Conservation (phyloP, 2,329 filamentous ascomycete genomes). For the Neophaeococcomyces mojaviensis region DNA sequence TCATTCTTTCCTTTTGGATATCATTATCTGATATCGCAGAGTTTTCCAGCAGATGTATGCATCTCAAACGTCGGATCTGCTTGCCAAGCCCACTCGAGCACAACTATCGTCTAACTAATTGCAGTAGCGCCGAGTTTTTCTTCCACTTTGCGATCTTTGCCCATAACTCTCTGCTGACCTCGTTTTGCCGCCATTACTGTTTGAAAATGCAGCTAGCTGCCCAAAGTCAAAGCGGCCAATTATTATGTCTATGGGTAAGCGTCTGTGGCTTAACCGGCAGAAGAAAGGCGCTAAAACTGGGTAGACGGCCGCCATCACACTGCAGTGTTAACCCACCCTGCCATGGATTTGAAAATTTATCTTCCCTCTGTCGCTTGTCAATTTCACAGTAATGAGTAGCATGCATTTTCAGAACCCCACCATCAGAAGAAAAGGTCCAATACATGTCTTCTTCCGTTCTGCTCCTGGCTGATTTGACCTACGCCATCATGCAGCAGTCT, state of each 20-base stretch:
- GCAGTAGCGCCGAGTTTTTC: constrained; percentile 1
- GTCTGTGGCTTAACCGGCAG: constrained; percentile 1
- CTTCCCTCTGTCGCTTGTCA: background rate
- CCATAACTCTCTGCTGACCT: background rate
- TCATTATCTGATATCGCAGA: no score
- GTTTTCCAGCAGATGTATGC: no score
- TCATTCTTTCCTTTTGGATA: no score
- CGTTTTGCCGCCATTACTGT: background rate
- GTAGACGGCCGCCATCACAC: constrained; percentile 1
- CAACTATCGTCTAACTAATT: background rate
- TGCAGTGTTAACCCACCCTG: constrained; percentile 3
- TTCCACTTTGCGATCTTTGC: background rate
- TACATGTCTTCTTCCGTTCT: background rate
- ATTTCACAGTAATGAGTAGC: constrained; percentile 1
- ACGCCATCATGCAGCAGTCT: constrained; percentile 5
- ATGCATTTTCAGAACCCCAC: constrained; percentile 3
- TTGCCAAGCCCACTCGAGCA: constrained; percentile 1
- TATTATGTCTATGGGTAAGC: background rate
- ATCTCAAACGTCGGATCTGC: background rate
- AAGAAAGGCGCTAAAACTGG: background rate
- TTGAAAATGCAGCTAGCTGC: constrained; percentile 6
- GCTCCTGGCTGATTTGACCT: background rate
- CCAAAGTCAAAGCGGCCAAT: constrained; percentile 9
- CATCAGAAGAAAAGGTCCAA: background rate
- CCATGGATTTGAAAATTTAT: constrained; percentile 8